Conservation (phyloP, 768 basidiomycete species). For the Russula griseocarnosa region DNA sequence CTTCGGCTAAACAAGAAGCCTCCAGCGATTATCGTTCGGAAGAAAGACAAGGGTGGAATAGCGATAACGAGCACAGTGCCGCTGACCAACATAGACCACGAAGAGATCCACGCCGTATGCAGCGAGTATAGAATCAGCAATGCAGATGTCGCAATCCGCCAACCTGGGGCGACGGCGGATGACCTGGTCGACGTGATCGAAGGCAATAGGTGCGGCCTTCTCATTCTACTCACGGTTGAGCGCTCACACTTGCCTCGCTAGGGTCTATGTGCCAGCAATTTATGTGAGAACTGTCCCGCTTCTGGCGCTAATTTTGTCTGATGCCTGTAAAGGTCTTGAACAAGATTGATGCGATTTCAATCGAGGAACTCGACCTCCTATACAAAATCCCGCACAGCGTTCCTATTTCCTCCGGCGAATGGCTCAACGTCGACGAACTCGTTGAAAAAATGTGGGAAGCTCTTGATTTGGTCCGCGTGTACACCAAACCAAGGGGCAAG, state of each 20-base stretch:
- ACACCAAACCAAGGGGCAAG: slow-evolving; percentile 92
- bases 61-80: slow-evolving; percentile 97
- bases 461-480: slow-evolving; percentile 89
- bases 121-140: slow-evolving; percentile 91
- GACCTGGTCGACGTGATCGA: slow-evolving; percentile 97
- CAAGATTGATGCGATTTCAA: slow-evolving; percentile 97
- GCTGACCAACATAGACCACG: slow-evolving; percentile 90
- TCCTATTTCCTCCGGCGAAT: slow-evolving; percentile 88
- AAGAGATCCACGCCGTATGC: slow-evolving; percentile 92
- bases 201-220: slow-evolving; percentile 72
- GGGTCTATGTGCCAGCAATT: slow-evolving; percentile 89
- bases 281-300: slow-evolving; percentile 52
- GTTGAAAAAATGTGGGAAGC: slow-evolving; percentile 91
- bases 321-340: slow-evolving; percentile 59
- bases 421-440: slow-evolving; percentile 96
- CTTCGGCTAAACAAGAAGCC: slow-evolving; percentile 95
- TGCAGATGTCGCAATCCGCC: slow-evolving; percentile 87
- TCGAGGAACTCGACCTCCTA: slow-evolving; percentile 93
- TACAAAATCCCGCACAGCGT: slow-evolving; percentile 96
- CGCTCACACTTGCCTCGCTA: slow-evolving; percentile 31
- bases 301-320: slow-evolving; percentile 4
- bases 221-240: neutral
- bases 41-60: slow-evolving; percentile 88
- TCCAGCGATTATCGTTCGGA: slow-evolving; percentile 77
- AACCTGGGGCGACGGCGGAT: slow-evolving; percentile 88